Conservation (phyloP, 129 eudicot genomes). For the carrot (Daucus carota) region DNA sequence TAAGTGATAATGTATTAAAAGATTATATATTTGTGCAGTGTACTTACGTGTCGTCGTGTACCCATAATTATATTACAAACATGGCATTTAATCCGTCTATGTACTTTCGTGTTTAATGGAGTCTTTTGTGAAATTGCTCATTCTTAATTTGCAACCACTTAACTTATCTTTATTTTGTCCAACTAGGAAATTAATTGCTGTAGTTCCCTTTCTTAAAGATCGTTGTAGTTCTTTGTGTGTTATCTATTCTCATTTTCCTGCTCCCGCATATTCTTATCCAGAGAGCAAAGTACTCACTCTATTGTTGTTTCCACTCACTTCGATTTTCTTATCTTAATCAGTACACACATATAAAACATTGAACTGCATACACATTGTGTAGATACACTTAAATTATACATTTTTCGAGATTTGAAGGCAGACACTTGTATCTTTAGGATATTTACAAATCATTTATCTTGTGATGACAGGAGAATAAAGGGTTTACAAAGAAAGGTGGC, state of each 20-base stretch:
- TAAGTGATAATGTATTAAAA: too few relatives aligned
- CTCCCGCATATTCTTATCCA: background rate
- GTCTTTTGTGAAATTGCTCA: too few relatives aligned
- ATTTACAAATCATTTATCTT: background rate
- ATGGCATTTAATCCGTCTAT: too few relatives aligned
- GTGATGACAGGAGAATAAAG: background rate
- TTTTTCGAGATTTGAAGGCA: background rate
- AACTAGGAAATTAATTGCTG: background rate
- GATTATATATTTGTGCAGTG: too few relatives aligned
- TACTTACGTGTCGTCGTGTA: too few relatives aligned
- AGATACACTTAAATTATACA: background rate
- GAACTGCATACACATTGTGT: background rate
- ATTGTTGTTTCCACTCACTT: background rate
- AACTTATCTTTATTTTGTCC: too few relatives aligned
- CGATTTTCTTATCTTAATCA: background rate
- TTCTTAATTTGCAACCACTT: too few relatives aligned
- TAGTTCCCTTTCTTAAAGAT: background rate
- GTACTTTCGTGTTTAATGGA: too few relatives aligned
- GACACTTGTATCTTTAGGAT: background rate
- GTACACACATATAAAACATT: background rate
- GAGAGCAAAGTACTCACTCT: background rate
- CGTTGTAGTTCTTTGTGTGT: background rate
- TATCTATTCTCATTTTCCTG: background rate
- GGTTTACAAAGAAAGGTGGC: background rate
- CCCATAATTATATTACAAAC: too few relatives aligned